Conservation (phyloP, 2,329 filamentous ascomycete genomes). For the Ophiostoma tasmaniense region DNA sequence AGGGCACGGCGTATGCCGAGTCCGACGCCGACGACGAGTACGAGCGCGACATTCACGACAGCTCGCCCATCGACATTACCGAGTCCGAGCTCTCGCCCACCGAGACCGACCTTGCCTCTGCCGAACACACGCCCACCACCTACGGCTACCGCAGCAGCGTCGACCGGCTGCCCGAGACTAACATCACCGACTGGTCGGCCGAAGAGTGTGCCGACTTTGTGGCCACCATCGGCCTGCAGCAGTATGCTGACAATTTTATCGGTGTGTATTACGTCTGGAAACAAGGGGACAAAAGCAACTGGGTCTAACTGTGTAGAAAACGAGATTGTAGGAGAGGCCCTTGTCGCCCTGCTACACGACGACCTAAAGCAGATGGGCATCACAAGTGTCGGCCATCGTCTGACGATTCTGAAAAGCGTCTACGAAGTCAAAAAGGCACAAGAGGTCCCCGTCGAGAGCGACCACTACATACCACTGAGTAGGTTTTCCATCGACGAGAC, state of each 20-base stretch:
- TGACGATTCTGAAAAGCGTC: slow-evolving; percentile 91
- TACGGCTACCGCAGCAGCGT: slow-evolving; percentile 58
- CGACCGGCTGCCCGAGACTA: slow-evolving; percentile 62
- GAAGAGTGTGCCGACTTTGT: slow-evolving; percentile 91
- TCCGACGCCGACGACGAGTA: slow-evolving; percentile 79
- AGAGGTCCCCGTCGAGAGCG: slow-evolving; percentile 80
- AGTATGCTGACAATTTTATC: slow-evolving; percentile 76
- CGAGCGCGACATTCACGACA: slow-evolving; percentile 61
- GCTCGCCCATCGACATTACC: slow-evolving; percentile 53
- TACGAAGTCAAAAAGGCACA: slow-evolving; percentile 95
- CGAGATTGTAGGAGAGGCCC: slow-evolving; percentile 83
- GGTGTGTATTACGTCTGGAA: slow-evolving; percentile 42
- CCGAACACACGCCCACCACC: slow-evolving; percentile 72
- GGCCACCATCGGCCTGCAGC: slow-evolving; percentile 64
- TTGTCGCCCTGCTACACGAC: slow-evolving; percentile 81
- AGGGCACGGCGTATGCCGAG: slow-evolving; percentile 64
- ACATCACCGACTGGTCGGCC: slow-evolving; percentile 71
- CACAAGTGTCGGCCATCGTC: slow-evolving; percentile 80
- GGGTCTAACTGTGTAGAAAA: slow-evolving; percentile 55
- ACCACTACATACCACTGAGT: slow-evolving; percentile 92
- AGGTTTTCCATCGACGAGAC: slow-evolving; percentile 32
- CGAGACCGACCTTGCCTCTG: slow-evolving; percentile 61
- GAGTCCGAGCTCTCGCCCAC: slow-evolving; percentile 63
- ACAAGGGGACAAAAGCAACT: background rate
- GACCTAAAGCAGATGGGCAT: slow-evolving; percentile 95